Base-by-base conservation (phyloP, 768 basidiomycete species). In the Gymnopilus junonius region DNA sequence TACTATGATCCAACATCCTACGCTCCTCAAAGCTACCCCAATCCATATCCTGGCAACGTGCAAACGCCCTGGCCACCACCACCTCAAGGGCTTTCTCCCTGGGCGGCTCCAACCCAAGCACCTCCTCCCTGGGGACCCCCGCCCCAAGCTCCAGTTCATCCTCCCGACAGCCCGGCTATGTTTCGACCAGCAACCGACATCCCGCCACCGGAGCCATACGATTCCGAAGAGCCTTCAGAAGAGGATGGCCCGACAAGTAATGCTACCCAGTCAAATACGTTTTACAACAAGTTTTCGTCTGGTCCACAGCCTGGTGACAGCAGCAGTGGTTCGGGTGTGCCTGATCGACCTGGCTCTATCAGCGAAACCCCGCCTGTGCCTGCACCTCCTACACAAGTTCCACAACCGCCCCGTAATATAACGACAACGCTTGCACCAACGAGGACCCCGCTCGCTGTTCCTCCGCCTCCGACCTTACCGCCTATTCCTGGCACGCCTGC, bases 401-500 rank as follows among this genome's bases (percentile, higher is more conserved):
- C 45, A 25, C 40, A 14, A 8, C 25, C 45, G 25, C 34, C 34
- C 21, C 7, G n/a, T 8, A 20, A 56, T 14, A 4, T 2, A 11
- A 10, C 31, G 12, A 11, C 40, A 7, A 27, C 8, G n/a, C 14
- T 17, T 45, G 29, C 12, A 42, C 29, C 27, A 4, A 50, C 14
- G 23, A 60, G 46, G 39, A 46, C 45, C n/a, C 31, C 46, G 27
- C 39, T 65, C 7, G 61, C 65, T 14, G 58, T 63, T 15, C 65
- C 65, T n/a, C 65, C 65, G 10, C 54, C 58, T 31, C 35, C 60
- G 2, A 21, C 48, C 31, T 32, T 66, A 3, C 65, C 65, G 0
- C 45, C 65, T 20, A 66, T 66, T 25, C 65, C 65, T 3, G 65
- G 65, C 15, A 66, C 65, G 17, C 65, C 65, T 35, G 53, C 53